These are phyloP conservation scores for Nowakowskiella sp. DNA, from an alignment of 192 early-diverging fungal genomes.

Conservation along the genomic window DNA sequence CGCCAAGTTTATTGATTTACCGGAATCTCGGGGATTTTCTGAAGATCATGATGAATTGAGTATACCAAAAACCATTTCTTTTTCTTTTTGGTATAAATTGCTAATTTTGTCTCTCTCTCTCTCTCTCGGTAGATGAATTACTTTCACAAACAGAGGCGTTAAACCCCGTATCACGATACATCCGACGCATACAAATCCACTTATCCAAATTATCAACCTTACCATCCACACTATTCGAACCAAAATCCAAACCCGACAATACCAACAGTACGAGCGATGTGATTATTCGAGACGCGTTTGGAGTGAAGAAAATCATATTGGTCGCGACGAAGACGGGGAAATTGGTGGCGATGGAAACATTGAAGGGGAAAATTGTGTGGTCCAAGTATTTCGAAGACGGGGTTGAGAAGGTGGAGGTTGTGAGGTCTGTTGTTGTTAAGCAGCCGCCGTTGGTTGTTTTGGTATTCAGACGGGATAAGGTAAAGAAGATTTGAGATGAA, in stretches of 20 bases:
- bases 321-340: conserved; percentile 72
- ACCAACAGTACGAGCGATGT: not conserved
- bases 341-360: conserved; percentile 74
- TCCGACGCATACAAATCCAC: not conserved
- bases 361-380: conserved; percentile 73
- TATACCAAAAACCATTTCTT: conserved; percentile 9
- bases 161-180: not conserved
- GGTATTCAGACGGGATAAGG: conserved; percentile 38
- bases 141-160: not conserved
- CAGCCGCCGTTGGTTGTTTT: conserved; percentile 65
- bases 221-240: no score
- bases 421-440: conserved; percentile 55
- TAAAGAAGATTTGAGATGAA: conserved; percentile 13
- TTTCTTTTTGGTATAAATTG: no score
- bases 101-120: no score
- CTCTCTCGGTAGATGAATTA: not conserved
- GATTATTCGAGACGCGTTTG: conserved; percentile 56
- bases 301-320: conserved; percentile 83
- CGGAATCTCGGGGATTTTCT: conserved; percentile 58
- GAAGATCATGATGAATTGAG: conserved; percentile 59
- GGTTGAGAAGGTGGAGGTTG: conserved; percentile 36
- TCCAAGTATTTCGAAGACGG: conserved; percentile 42
- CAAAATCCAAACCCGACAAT: no score
- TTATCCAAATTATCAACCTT: not conserved
- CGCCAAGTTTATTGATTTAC: conserved; percentile 75